A percentile compares a stretch with the other conserved stretches of the same genome.
These are phyloP conservation scores for Dryadomyces quercivorus DNA, from an alignment of 2,329 filamentous ascomycete species.

Conservation along the genomic window DNA sequence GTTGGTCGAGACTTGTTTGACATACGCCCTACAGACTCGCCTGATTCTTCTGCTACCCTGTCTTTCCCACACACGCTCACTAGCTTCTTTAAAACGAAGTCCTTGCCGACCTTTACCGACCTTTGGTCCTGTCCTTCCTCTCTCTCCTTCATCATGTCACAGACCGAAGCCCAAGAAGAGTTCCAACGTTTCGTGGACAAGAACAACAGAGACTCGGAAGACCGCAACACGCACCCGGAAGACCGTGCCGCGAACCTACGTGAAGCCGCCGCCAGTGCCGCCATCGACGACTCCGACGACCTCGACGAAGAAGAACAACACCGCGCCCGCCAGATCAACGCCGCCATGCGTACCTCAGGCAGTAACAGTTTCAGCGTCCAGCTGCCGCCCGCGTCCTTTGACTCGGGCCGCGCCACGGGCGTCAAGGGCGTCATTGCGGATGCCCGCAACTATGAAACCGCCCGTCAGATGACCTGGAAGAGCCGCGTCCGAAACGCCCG, in stretches of 20 bases:
- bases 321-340: constrained; percentile 44
- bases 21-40: neutral
- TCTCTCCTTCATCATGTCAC: constrained; percentile 34
- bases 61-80: neutral
- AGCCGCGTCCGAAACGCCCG: constrained; percentile 39
- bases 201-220: constrained; percentile 30
- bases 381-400: constrained; percentile 50
- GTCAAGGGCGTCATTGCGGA: constrained; percentile 84
- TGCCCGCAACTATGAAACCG: constrained; percentile 63
- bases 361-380: constrained; percentile 28
- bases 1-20: neutral
- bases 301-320: constrained; percentile 43
- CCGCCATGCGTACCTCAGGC: constrained; percentile 51
- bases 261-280: constrained; percentile 19
- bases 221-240: constrained; percentile 40
- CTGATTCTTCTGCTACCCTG: neutral
- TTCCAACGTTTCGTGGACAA: constrained; percentile 51
- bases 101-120: neutral
- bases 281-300: constrained; percentile 28
- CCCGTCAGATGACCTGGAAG: constrained; percentile 43
- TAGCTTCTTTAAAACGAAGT: neutral
- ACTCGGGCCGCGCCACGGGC: constrained; percentile 61
- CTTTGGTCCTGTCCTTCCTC: neutral
- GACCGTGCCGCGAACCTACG: constrained; percentile 33
- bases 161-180: constrained; percentile 47